Base-by-base conservation (phyloP, 202 grass and related monocot genomes). In the Elaeis oleifera region DNA sequence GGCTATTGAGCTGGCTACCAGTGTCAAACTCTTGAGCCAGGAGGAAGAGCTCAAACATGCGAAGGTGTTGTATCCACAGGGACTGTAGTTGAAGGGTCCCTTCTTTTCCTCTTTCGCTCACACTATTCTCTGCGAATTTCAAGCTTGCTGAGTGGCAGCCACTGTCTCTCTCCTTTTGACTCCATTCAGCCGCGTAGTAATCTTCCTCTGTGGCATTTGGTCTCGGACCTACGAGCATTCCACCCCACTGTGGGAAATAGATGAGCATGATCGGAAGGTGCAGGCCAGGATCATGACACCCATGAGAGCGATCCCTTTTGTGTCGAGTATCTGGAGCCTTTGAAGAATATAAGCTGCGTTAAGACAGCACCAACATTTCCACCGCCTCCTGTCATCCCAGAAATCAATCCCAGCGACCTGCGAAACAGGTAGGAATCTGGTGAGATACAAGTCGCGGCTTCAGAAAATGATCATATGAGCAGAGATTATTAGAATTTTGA, bases 341-440 rank as follows among this genome's bases (percentile, higher is more conserved):
- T 75, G 86, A 96, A 96, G 79, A 96, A 96, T 51, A 96, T 90
- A 65, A 79, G 49, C 76, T 96, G 90, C 22, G 87, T 96, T 2
- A 96, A 18, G 59, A 88, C 87, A 20, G 91, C 87, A 4, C 87
- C 81, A 0, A 85, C 81, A 53, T 76, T 96, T 1, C 91, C 91
- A 0, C 84, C 91, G 1, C 64, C 91, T 49, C 91, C 91, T 20
- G 80, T 78, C 91, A 96, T 83, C 16, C 91, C 91, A 6, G 87
- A 90, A 22, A 96, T 83, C 23, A 96, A 75, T 8, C 91, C 91
- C 44, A 96, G 50, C 4, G 87, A 90, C 76, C 90, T 76, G 55
- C 74, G 27, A 53, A 29, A 44, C 11, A 13, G 7, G 36, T 0
- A 44, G 36, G 36, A 44, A 44, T 3, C 36, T 44, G 36, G 36